Percentiles rank a stretch among this genome's conserved stretches.
phyloP scores from a whole-genome alignment of 75 land plant species.

The Larix kaempferi region DNA sequence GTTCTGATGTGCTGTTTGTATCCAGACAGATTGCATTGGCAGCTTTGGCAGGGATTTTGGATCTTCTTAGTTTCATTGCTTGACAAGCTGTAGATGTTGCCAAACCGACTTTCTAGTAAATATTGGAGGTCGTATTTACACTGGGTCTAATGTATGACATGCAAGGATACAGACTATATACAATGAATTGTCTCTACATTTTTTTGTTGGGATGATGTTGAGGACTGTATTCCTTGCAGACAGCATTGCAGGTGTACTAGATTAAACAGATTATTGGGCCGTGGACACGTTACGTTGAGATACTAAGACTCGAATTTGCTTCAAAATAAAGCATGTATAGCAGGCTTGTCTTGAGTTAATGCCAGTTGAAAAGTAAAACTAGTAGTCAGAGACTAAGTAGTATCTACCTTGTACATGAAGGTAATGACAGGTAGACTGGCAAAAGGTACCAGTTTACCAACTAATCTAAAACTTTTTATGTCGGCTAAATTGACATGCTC shows the following conservation, averaged over 20 bases:
- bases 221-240: neutral
- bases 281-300: neutral
- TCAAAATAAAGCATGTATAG: neutral
- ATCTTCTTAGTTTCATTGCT: neutral
- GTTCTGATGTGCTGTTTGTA: constrained; percentile 3
- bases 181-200: neutral
- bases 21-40: constrained; percentile 2
- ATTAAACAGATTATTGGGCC: neutral
- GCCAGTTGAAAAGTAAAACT: neutral
- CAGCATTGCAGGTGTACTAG: neutral
- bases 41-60: neutral
- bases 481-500: neutral
- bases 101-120: neutral
- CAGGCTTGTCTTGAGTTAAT: neutral
- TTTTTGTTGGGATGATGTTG: neutral
- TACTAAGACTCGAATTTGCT: neutral
- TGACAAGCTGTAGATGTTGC: neutral
- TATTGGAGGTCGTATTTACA: neutral
- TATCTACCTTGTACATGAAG: neutral
- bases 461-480: neutral
- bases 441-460: neutral
- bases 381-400: neutral
- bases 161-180: neutral
- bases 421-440: neutral
- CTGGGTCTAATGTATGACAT: neutral